Evolutionary conservation across 805 yeast genomes (phyloP), one percentile per base, ranked within the genome.

Genomic region (Ogataea glucozyma): DNA sequence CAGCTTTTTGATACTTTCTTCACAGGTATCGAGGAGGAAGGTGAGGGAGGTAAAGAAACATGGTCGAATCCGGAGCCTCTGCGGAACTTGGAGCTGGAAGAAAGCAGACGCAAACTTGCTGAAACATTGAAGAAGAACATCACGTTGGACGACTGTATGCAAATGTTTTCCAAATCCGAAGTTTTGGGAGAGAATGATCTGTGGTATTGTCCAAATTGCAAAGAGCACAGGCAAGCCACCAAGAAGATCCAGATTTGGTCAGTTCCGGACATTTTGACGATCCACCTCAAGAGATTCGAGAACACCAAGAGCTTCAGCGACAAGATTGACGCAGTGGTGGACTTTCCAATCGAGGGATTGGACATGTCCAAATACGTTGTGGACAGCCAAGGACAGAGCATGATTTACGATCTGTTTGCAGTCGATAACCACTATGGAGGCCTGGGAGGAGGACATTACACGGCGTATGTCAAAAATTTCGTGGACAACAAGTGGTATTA

Each of bases 391-490:
- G 68, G 56, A 33, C 65, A 62, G 34, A 56, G 54, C 3, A 53
- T 64, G n/a, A 59, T 86, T 1, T 91, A 91, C 63, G 98, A 93
- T 60, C 69, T 93, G 48, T 73, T 87, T 54, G 98, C 93, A 0
- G 97, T 93, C 17, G 98, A 90, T 61, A 93, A 91, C 61, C 99
- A 93, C 60, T 89, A 75, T 61, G 99, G 98, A 38, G 97, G 97
- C 0, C 70, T 91, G 14, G 97, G 98, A 0, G 98, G 98, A 4
- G 98, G 99, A 2, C 98, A 93, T 68, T 91, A 93, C 64, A 93
- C 99, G 1, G 86, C 98, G 0, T 84, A 81, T 56, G 96, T 78
- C 0, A 85, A 83, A 61, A 90, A 90, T 57, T 83, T 79, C 61
- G 71, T 79, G 31, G 95, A 87, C 56, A 68, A 68, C 16, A 72